Evolutionary conservation across 306 rosid genomes (phyloP).

Genomic region (Begonia masoniana): DNA sequence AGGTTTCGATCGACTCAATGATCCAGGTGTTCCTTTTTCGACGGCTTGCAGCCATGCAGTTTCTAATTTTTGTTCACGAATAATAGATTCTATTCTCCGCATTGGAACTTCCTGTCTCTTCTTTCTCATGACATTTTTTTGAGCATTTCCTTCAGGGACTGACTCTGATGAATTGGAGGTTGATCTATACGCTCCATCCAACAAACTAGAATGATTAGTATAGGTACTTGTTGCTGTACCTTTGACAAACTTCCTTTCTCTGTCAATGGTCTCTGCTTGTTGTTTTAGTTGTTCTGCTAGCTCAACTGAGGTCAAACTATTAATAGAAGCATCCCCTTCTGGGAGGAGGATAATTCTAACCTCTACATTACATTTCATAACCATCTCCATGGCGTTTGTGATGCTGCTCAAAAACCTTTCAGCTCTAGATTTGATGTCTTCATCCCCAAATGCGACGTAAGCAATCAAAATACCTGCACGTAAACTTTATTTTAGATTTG

Average conservation of each 20-base stretch:
- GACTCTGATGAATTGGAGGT: slow-evolving; percentile 45
- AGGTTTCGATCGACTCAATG: slow-evolving; percentile 63
- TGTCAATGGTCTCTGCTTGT: slow-evolving; percentile 21
- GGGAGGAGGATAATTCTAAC: slow-evolving; percentile 79
- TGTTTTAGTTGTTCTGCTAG: slow-evolving; percentile 23
- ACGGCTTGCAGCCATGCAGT: slow-evolving; percentile 90
- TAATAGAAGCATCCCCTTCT: slow-evolving; percentile 41
- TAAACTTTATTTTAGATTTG: no score
- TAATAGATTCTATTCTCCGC: slow-evolving; percentile 88
- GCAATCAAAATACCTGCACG: slow-evolving; percentile 67
- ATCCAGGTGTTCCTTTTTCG: slow-evolving; percentile 87
- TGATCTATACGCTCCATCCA: slow-evolving; percentile 40
- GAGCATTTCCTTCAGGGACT: slow-evolving; percentile 30
- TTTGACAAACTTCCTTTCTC: slow-evolving; percentile 30
- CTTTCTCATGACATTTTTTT: slow-evolving; percentile 29
- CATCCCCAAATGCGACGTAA: slow-evolving; percentile 67
- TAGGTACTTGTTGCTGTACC: slow-evolving; percentile 25
- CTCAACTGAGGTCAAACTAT: slow-evolving; percentile 32
- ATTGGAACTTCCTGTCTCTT: slow-evolving; percentile 55
- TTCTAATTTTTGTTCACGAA: slow-evolving; percentile 88
- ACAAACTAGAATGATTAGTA: slow-evolving; percentile 38
- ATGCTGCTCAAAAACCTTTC: slow-evolving; percentile 92
- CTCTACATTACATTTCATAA: slow-evolving; percentile 79
- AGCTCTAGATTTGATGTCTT: slow-evolving; percentile 69
- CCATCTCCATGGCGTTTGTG: slow-evolving; percentile 87